These are phyloP conservation scores for Diaporthe capsici DNA, from an alignment of 2,329 filamentous ascomycete species.

Conservation along the genomic window DNA sequence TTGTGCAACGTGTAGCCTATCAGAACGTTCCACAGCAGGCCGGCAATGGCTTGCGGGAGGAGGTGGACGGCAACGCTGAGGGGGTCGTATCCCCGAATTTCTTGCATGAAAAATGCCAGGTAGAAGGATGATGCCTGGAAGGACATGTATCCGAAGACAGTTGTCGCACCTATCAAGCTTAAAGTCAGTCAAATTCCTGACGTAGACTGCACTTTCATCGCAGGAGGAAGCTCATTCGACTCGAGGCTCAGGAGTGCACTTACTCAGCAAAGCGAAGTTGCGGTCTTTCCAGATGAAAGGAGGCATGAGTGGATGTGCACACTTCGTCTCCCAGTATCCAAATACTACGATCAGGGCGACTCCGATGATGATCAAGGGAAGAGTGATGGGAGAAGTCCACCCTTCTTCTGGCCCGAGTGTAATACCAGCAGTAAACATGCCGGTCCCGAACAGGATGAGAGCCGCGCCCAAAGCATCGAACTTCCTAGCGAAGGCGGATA, in stretches of 20 bases:
- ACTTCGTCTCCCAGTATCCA: constrained; percentile 73
- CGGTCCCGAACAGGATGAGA: constrained; percentile 75
- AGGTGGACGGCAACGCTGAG: constrained; percentile 73
- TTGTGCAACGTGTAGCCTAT: constrained; percentile 73
- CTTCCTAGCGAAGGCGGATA: constrained; percentile 60
- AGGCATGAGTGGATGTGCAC: constrained; percentile 65
- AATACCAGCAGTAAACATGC: constrained; percentile 73
- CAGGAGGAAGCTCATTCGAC: neutral
- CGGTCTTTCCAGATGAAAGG: constrained; percentile 70
- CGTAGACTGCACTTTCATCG: too few relatives aligned
- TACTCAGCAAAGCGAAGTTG: constrained; percentile 72
- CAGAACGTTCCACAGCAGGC: constrained; percentile 74
- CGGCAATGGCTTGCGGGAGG: constrained; percentile 75
- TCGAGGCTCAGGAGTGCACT: neutral
- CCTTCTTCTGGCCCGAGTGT: constrained; percentile 71
- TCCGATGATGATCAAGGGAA: constrained; percentile 73
- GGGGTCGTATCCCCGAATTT: constrained; percentile 65
- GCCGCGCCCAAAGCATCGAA: constrained; percentile 74
- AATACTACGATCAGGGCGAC: constrained; percentile 69
- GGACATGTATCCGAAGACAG: constrained; percentile 73
- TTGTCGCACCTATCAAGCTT: constrained; percentile 65
- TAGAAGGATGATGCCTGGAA: constrained; percentile 75
- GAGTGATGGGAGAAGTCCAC: constrained; percentile 74
- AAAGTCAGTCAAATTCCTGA: neutral
- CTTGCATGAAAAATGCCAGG: constrained; percentile 76